A percentile compares a stretch with the other conserved stretches of the same genome.
phyloP scores from a whole-genome alignment of 1,284 basidiomycete genomes.

The Phellinidium pouzarii region DNA sequence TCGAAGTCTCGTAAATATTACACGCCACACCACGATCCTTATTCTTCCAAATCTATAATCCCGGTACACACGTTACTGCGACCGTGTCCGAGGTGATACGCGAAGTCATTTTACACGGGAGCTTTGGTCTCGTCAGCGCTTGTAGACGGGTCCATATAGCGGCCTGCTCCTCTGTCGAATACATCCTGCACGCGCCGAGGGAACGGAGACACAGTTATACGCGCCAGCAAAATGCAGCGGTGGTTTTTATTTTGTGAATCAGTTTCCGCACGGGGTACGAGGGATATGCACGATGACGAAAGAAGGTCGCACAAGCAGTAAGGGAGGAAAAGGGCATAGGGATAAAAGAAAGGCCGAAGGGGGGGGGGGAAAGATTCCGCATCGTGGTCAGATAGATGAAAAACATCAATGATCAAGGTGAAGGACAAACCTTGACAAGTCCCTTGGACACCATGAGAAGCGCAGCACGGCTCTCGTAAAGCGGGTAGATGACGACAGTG shows the following conservation, averaged over 20 bases:
- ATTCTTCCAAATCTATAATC: not conserved
- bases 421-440: conserved; percentile 47
- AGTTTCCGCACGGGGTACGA: not conserved
- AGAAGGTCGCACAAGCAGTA: not conserved
- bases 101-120: not conserved
- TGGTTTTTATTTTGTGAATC: not conserved
- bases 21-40: not conserved
- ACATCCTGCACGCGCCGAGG: conserved; percentile 6
- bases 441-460: conserved; percentile 54
- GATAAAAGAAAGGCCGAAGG: not conserved
- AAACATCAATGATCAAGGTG: no score
- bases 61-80: not conserved
- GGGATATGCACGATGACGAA: not conserved
- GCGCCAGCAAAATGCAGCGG: not conserved
- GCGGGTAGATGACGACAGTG: conserved; percentile 76
- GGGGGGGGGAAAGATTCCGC: not conserved
- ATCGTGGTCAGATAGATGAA: no score
- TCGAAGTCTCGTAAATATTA: not conserved
- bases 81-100: conserved; percentile 4
- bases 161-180: conserved; percentile 8
- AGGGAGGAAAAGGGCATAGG: not conserved
- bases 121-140: not conserved
- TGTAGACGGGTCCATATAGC: conserved; percentile 8
- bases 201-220: not conserved
- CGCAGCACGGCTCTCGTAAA: conserved; percentile 75